These are phyloP conservation scores for Ustilago tritici DNA, from an alignment of 1,284 basidiomycete genomes.

Conservation along the genomic window DNA sequence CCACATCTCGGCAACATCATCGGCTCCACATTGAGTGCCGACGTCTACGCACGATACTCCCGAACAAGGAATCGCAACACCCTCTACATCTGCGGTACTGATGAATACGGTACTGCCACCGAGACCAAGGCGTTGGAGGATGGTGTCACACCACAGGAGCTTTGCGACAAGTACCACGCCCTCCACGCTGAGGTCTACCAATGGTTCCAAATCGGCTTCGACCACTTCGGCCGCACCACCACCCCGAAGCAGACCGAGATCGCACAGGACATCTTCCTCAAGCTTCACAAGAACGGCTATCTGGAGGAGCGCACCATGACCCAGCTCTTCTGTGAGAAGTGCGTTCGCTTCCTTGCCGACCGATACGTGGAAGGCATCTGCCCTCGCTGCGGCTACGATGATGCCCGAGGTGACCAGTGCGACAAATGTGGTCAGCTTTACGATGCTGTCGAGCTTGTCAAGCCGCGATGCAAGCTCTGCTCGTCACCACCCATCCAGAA, in stretches of 20 bases:
- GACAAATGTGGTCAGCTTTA: constrained; percentile 92
- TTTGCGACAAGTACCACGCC: constrained; percentile 93
- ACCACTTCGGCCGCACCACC: constrained; percentile 95
- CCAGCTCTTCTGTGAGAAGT: constrained; percentile 66
- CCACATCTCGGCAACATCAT: constrained; percentile 99
- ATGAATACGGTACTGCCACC: constrained; percentile 98
- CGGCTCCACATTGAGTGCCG: constrained; percentile 92
- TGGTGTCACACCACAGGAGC: constrained; percentile 83
- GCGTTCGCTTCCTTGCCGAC: constrained; percentile 67
- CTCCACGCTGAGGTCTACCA: constrained; percentile 93
- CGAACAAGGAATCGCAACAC: constrained; percentile 73
- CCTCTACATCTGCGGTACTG: constrained; percentile 92
- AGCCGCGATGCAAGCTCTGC: constrained; percentile 92
- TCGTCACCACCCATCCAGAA: constrained; percentile 77
- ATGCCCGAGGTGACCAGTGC: constrained; percentile 98
- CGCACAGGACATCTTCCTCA: constrained; percentile 68
- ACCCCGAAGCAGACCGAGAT: constrained; percentile 85
- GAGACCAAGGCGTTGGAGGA: constrained; percentile 98
- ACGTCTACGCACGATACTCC: constrained; percentile 90
- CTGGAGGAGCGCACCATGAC: constrained; percentile 66
- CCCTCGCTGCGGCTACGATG: constrained; percentile 71
- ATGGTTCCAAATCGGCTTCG: constrained; percentile 93
- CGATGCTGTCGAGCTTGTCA: constrained; percentile 88
- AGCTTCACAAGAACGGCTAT: constrained; percentile 66
- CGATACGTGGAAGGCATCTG: constrained; percentile 68